A percentile compares a stretch with the other conserved stretches of the same genome.
phyloP scores from a whole-genome alignment of 306 rosid species.

The Fragaria ananassa region DNA sequence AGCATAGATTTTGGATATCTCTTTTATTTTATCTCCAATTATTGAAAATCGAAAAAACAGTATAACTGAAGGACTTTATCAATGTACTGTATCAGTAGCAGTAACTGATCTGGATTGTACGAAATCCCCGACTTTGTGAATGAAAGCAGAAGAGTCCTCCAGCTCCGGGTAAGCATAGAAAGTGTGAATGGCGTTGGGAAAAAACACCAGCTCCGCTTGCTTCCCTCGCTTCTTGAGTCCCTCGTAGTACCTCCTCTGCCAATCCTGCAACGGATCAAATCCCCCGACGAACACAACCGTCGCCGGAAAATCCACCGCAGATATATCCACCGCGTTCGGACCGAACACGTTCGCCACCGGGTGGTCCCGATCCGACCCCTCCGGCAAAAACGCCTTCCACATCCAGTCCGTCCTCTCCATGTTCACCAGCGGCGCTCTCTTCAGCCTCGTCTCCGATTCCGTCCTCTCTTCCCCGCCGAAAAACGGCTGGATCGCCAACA shows the following conservation, averaged over 20 bases:
- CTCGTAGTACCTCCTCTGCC: constrained; percentile 29
- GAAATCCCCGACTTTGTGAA: background rate
- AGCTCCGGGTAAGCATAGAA: constrained; percentile 3
- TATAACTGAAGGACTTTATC: no score
- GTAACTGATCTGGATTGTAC: no score
- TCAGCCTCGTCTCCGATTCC: constrained; percentile 23
- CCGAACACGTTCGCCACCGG: constrained; percentile 29
- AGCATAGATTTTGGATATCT: no score
- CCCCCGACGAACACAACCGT: constrained; percentile 25
- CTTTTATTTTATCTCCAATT: no score
- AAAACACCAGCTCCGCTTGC: constrained; percentile 21
- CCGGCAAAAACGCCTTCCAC: constrained; percentile 36
- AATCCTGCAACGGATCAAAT: constrained; percentile 27
- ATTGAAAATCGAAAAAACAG: no score
- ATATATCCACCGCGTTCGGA: constrained; percentile 17
- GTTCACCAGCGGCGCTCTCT: background rate
- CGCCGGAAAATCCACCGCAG: constrained; percentile 20
- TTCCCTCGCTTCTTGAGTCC: constrained; percentile 24
- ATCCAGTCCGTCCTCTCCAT: constrained; percentile 10
- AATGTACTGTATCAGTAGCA: no score
- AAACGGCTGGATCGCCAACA: constrained; percentile 36
- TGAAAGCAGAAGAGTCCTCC: constrained; percentile 7
- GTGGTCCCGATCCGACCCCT: constrained; percentile 24
- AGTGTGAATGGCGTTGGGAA: constrained; percentile 20
- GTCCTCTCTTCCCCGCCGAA: constrained; percentile 34